Evolutionary conservation across 73 alveolate species (phyloP).

Genomic region (Uronychia binucleata): DNA sequence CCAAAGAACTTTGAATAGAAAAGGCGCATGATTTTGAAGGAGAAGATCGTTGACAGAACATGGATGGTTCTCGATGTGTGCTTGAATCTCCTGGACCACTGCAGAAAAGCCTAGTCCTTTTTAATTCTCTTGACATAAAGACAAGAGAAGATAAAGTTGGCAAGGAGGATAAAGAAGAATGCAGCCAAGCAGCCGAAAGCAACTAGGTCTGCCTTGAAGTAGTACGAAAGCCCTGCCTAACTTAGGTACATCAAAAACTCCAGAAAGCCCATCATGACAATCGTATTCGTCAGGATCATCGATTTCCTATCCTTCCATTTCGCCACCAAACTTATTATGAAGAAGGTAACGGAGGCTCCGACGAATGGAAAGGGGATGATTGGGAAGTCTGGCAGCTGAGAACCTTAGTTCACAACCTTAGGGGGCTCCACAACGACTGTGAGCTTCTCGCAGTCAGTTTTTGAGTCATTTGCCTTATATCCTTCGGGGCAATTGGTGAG

Average conservation of each 20-base stretch:
- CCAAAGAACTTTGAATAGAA: conserved; percentile 38
- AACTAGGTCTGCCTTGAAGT: neutral
- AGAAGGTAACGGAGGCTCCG: neutral
- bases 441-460: neutral
- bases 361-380: conserved; percentile 29
- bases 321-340: conserved; percentile 4
- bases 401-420: neutral
- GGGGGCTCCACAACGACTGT: neutral
- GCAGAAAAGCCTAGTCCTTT: conserved; percentile 21
- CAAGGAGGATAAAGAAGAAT: neutral
- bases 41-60: neutral
- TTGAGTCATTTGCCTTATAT: neutral
- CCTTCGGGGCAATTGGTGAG: neutral
- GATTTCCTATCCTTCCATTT: conserved; percentile 1
- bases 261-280: conserved; percentile 29
- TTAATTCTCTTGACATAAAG: conserved; percentile 8
- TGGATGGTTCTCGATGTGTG: conserved; percentile 12
- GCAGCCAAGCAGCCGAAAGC: neutral
- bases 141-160: conserved; percentile 10
- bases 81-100: conserved; percentile 19
- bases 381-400: conserved; percentile 5
- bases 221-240: neutral
- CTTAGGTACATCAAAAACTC: conserved; percentile 17
- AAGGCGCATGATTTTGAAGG: conserved; percentile 24
- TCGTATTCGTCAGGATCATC: conserved; percentile 14